Conservation (phyloP, 169 alveolate species). For the Theileria equi region DNA sequence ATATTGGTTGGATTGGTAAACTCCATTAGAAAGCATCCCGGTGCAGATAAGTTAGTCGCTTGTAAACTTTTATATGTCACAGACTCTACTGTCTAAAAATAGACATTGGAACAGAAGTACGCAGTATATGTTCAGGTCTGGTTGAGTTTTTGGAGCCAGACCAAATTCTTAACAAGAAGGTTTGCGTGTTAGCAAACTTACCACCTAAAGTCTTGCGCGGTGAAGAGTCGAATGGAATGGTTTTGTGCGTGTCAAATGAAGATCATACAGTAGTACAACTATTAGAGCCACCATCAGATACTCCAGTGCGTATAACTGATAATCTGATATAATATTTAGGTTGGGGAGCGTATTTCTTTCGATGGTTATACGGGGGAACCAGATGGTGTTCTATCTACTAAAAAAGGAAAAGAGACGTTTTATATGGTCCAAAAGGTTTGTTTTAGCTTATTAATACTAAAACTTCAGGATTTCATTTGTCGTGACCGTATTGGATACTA, state of each 20-base stretch:
- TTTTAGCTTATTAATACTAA: too few species aligned
- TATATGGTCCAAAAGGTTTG: slow-evolving; percentile 70
- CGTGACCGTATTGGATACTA: slow-evolving; percentile 48
- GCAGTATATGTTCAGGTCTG: slow-evolving; percentile 79
- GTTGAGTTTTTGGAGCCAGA: slow-evolving; percentile 71
- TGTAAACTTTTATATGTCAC: neutral
- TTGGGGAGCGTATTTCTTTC: slow-evolving; percentile 65
- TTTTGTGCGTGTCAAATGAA: slow-evolving; percentile 42
- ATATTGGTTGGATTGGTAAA: slow-evolving; percentile 67
- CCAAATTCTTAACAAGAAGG: slow-evolving; percentile 72
- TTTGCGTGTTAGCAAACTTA: slow-evolving; percentile 77
- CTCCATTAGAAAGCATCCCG: slow-evolving; percentile 73
- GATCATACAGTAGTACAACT: slow-evolving; percentile 51
- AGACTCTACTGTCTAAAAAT: slow-evolving; percentile 71
- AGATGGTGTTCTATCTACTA: slow-evolving; percentile 67
- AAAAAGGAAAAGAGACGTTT: slow-evolving; percentile 75
- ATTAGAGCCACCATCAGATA: slow-evolving; percentile 52
- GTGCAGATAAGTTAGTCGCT: slow-evolving; percentile 63
- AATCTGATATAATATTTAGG: slow-evolving; percentile 30
- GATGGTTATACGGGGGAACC: slow-evolving; percentile 72
- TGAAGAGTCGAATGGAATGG: slow-evolving; percentile 79
- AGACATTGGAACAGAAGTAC: slow-evolving; percentile 69
- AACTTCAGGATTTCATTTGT: slow-evolving; percentile 43
- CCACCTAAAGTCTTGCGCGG: slow-evolving; percentile 79
- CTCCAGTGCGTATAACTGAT: slow-evolving; percentile 37